Conservation (phyloP, 108 stramenopile species). For the Cyclotella baltica region DNA sequence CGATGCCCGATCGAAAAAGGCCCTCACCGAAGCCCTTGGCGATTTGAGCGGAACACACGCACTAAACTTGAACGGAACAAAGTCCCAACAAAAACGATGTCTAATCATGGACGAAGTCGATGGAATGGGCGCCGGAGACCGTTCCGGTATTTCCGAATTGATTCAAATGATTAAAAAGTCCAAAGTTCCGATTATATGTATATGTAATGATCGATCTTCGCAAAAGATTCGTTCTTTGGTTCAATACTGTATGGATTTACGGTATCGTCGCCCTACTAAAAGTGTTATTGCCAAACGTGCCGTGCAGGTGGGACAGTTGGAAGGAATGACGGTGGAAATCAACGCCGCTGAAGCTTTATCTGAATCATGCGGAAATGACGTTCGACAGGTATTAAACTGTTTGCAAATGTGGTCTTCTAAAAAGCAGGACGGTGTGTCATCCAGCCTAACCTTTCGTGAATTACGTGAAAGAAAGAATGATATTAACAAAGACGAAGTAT, state of each 20-base stretch:
- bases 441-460: conserved; percentile 79
- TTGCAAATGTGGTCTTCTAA: conserved; percentile 97
- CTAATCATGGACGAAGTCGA: conserved; percentile 99
- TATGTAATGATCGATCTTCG: conserved; percentile 97
- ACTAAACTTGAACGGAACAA: conserved; percentile 48
- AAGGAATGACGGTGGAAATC: conserved; percentile 84
- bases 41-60: conserved; percentile 86
- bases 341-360: conserved; percentile 96
- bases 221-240: conserved; percentile 87
- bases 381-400: conserved; percentile 93
- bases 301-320: conserved; percentile 77
- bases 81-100: conserved; percentile 59
- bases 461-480: conserved; percentile 74
- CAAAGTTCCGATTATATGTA: conserved; percentile 97
- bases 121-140: conserved; percentile 96
- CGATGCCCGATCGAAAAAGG: conserved; percentile 93
- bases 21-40: conserved; percentile 66
- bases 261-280: conserved; percentile 86
- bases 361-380: conserved; percentile 96
- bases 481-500: conserved; percentile 90
- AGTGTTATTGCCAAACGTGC: conserved; percentile 78
- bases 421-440: conserved; percentile 28
- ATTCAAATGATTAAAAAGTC: conserved; percentile 96
- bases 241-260: conserved; percentile 95
- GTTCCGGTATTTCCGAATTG: conserved; percentile 93